Evolutionary conservation across 2,329 filamentous ascomycete genomes (phyloP).

Genomic region (Exophiala mesophila): DNA sequence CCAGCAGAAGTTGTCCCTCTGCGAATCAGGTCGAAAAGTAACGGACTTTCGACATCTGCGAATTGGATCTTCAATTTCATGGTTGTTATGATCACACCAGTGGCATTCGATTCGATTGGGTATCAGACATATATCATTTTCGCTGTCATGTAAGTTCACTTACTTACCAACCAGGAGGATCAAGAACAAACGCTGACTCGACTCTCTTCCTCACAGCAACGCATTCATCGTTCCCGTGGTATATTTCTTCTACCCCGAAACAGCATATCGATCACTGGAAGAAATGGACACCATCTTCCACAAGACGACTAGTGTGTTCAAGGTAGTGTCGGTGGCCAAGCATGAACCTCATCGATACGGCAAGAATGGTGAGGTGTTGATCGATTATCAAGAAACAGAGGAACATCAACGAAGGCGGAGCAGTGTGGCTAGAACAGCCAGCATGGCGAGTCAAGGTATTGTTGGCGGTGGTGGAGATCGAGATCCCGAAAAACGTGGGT

Average conservation of each 20-base stretch:
- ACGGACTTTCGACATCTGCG: constrained; percentile 59
- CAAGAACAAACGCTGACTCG: too few species aligned
- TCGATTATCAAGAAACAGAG: constrained; percentile 46
- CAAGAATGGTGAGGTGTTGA: constrained; percentile 54
- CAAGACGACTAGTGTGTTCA: constrained; percentile 47
- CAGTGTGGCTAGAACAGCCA: constrained; percentile 13
- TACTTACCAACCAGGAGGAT: too few species aligned
- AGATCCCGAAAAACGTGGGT: constrained; percentile 10
- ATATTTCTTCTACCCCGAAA: constrained; percentile 60
- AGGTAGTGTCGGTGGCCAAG: constrained; percentile 47
- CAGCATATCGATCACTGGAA: constrained; percentile 57
- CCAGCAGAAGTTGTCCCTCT: constrained; percentile 42
- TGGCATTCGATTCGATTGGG: constrained; percentile 67
- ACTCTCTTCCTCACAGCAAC: constrained; percentile 42
- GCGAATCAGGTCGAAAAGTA: constrained; percentile 57
- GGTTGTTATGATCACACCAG: constrained; percentile 75
- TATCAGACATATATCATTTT: constrained; percentile 77
- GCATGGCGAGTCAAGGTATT: constrained; percentile 10
- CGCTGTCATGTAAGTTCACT: constrained; percentile 61
- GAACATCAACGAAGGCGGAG: constrained; percentile 34
- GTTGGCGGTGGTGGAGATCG: not conserved
- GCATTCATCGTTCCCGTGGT: constrained; percentile 52
- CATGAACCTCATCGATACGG: constrained; percentile 53
- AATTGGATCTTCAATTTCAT: constrained; percentile 78
- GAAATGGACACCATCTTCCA: constrained; percentile 66